These are phyloP conservation scores for Beauveria australis DNA, from an alignment of 2,329 filamentous ascomycete species.

Conservation along the genomic window DNA sequence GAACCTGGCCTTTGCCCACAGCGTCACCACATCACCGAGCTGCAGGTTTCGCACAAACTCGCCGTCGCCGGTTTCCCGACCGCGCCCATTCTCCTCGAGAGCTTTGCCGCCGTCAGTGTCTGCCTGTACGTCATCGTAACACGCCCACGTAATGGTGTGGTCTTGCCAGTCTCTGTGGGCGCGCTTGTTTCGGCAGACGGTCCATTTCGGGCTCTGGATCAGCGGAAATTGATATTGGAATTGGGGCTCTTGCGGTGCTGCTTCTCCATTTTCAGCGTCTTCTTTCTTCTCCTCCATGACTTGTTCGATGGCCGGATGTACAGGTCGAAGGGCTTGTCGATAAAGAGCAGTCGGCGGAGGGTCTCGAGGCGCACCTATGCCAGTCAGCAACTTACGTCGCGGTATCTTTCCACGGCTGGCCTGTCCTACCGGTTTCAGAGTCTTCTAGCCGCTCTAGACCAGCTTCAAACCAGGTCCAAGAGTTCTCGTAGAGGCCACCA, in stretches of 20 bases:
- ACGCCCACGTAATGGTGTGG: conserved; percentile 47
- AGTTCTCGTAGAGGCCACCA: conserved; percentile 32
- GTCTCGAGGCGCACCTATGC: background rate
- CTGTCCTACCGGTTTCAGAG: conserved; percentile 20
- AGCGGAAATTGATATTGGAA: conserved; percentile 31
- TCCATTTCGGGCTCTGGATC: conserved; percentile 24
- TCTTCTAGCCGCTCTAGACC: conserved; percentile 49
- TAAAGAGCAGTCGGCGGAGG: background rate
- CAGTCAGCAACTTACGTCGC: background rate
- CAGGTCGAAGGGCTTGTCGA: conserved; percentile 1
- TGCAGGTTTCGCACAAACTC: conserved; percentile 47
- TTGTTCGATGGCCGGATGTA: conserved; percentile 14
- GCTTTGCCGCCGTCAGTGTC: conserved; percentile 31
- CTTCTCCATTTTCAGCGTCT: background rate
- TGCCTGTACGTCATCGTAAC: conserved; percentile 37
- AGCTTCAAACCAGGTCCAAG: conserved; percentile 57
- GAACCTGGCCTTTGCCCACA: conserved; percentile 54
- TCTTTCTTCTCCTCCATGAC: conserved; percentile 8
- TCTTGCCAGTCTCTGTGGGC: conserved; percentile 26
- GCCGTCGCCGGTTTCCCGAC: conserved; percentile 41
- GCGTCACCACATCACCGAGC: conserved; percentile 52
- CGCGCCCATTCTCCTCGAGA: conserved; percentile 38
- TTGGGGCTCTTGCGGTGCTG: background rate
- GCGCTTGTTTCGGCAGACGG: conserved; percentile 40
- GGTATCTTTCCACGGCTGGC: background rate